These are phyloP conservation scores for Saccharomycopsis lassenensis DNA, from an alignment of 805 yeast genomes.

Conservation along the genomic window DNA sequence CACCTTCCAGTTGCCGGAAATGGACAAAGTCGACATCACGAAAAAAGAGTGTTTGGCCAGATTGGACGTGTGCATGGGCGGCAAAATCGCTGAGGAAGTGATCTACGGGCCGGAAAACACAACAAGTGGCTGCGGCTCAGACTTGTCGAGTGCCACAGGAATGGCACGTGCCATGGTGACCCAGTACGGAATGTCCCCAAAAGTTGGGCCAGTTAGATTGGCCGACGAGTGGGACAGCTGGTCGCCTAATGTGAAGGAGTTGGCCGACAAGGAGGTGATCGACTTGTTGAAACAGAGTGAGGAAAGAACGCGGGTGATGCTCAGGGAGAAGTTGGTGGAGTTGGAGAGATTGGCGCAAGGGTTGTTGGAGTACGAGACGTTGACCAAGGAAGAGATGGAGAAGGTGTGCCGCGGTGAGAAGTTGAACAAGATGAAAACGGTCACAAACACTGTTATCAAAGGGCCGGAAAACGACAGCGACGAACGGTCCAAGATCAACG, in stretches of 20 bases:
- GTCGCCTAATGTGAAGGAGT: conserved; percentile 80
- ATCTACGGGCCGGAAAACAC: conserved; percentile 86
- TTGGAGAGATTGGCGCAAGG: conserved; percentile 87
- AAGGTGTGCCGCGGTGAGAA: conserved; percentile 72
- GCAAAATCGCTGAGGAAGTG: conserved; percentile 93
- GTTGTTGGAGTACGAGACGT: conserved; percentile 86
- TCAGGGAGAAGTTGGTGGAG: conserved; percentile 53
- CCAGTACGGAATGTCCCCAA: conserved; percentile 90
- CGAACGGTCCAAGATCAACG: conserved; percentile 23
- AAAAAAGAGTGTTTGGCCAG: conserved; percentile 82
- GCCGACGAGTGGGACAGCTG: conserved; percentile 91
- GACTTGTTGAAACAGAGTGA: conserved; percentile 65
- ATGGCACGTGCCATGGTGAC: conserved; percentile 97
- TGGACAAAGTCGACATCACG: conserved; percentile 94
- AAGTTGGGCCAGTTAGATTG: conserved; percentile 83
- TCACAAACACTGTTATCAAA: conserved; percentile 68
- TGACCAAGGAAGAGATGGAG: conserved; percentile 84
- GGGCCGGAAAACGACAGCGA: conserved; percentile 31
- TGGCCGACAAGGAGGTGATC: conserved; percentile 90
- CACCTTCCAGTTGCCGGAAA: conserved; percentile 95
- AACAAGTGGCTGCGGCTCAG: conserved; percentile 92
- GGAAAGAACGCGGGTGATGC: conserved; percentile 60
- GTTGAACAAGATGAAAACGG: conserved; percentile 53
- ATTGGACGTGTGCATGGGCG: conserved; percentile 98
- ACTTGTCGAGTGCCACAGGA: conserved; percentile 77